A percentile compares a stretch with the other conserved stretches of the same genome.
phyloP scores from a whole-genome alignment of 2,329 filamentous ascomycete species.

The Pseudogymnoascus sp. region DNA sequence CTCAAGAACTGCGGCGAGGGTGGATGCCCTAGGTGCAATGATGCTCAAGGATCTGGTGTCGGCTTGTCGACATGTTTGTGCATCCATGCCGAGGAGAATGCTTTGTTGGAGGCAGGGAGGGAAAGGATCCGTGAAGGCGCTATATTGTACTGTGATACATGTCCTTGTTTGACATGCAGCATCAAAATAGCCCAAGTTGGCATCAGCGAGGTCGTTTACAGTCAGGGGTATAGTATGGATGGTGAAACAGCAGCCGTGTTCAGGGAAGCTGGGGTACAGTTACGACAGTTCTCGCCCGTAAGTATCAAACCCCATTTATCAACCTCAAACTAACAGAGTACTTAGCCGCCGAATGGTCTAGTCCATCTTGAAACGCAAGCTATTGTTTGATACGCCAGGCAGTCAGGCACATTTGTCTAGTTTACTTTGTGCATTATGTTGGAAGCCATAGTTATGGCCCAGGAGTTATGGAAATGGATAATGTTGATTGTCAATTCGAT shows the following conservation, averaged over 20 bases:
- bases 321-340: constrained; percentile 13
- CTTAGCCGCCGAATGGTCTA: constrained; percentile 54
- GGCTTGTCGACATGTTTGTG: constrained; percentile 83
- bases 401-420: neutral
- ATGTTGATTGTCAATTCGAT: neutral
- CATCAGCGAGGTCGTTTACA: constrained; percentile 92
- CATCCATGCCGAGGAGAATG: constrained; percentile 97
- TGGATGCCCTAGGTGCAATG: constrained; percentile 83
- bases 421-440: neutral
- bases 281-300: constrained; percentile 84
- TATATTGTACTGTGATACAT: constrained; percentile 90
- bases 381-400: neutral
- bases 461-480: neutral
- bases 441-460: neutral
- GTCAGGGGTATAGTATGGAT: constrained; percentile 92
- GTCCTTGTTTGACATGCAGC: constrained; percentile 92
- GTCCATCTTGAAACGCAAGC: constrained; percentile 48
- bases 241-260: constrained; percentile 74
- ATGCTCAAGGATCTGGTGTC: constrained; percentile 58
- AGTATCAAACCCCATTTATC: constrained; percentile 29
- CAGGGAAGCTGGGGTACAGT: constrained; percentile 68
- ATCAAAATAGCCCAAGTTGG: constrained; percentile 98
- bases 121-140: constrained; percentile 78
- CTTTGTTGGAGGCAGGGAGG: constrained; percentile 83
- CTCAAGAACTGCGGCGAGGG: constrained; percentile 87